Evolutionary conservation across 768 basidiomycete species (phyloP).

Genomic region (Dendrothele bispora): DNA sequence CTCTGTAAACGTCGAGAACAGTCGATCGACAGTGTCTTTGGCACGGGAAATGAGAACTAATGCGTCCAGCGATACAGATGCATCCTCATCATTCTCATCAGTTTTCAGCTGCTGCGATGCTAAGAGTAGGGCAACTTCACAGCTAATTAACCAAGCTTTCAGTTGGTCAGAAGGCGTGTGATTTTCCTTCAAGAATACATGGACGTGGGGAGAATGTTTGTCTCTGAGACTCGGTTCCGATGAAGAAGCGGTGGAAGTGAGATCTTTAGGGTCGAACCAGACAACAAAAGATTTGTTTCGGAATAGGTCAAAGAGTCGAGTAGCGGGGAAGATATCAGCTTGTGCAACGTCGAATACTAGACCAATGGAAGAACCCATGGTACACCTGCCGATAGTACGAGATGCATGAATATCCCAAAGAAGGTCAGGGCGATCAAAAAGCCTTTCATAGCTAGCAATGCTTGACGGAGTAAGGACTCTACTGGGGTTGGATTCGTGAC

Average conservation of each 20-base stretch:
- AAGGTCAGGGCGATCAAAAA: constrained; percentile 40
- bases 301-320: constrained; percentile 39
- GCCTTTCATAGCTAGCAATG: constrained; percentile 41
- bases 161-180: background rate
- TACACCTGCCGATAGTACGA: constrained; percentile 40
- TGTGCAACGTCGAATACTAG: no score
- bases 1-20: background rate
- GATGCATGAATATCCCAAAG: constrained; percentile 38
- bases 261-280: constrained; percentile 42
- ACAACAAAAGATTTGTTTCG: constrained; percentile 49
- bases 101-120: background rate
- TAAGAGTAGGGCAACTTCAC: background rate
- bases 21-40: background rate
- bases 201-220: background rate
- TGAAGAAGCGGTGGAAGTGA: constrained; percentile 12
- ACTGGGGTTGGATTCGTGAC: constrained; percentile 8
- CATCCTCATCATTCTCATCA: background rate
- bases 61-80: background rate
- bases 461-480: constrained; percentile 31
- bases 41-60: background rate
- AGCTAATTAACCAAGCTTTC: background rate
- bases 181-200: background rate
- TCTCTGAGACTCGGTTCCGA: constrained; percentile 1
- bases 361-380: constrained; percentile 52
- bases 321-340: constrained; percentile 28